Percentiles rank a stretch among this genome's conserved stretches.
Conservation (phyloP, 345 rosid genomes). For the Hirschfeldia incana region DNA sequence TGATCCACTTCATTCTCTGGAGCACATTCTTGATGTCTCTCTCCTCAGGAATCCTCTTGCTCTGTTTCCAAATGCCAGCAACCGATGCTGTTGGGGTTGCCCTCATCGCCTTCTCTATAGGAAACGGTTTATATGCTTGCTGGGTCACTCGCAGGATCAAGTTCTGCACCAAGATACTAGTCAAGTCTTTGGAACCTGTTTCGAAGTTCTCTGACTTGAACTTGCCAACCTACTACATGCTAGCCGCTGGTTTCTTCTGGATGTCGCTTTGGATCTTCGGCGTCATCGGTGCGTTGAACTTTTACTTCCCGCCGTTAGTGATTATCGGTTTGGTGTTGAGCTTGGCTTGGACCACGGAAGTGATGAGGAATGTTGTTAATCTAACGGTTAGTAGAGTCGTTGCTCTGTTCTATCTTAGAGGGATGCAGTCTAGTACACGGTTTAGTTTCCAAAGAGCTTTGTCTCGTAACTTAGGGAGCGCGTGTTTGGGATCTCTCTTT, state of each 20-base stretch:
- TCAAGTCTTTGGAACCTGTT: slow-evolving; percentile 67
- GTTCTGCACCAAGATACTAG: slow-evolving; percentile 64
- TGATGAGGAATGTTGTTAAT: slow-evolving; percentile 91
- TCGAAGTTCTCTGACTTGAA: slow-evolving; percentile 76
- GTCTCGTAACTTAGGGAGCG: slow-evolving; percentile 84
- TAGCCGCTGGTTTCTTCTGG: slow-evolving; percentile 88
- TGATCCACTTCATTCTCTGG: slow-evolving; percentile 93
- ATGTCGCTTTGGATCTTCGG: slow-evolving; percentile 96
- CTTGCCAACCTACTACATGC: slow-evolving; percentile 78
- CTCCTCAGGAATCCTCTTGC: slow-evolving; percentile 83
- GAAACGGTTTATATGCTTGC: slow-evolving; percentile 87
- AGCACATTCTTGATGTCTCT: slow-evolving; percentile 65
- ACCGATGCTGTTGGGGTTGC: slow-evolving; percentile 87
- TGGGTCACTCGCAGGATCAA: slow-evolving; percentile 70
- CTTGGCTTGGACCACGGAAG: slow-evolving; percentile 88
- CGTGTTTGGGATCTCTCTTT: slow-evolving; percentile 90
- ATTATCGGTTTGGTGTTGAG: slow-evolving; percentile 57
- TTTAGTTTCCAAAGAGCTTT: slow-evolving; percentile 90
- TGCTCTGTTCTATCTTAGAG: slow-evolving; percentile 77
- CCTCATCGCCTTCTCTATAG: slow-evolving; percentile 74
- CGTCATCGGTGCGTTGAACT: slow-evolving; percentile 83
- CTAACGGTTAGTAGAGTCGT: slow-evolving; percentile 77
- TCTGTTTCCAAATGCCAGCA: slow-evolving; percentile 84
- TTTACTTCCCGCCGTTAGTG: slow-evolving; percentile 53
- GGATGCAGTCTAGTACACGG: slow-evolving; percentile 83